These are phyloP conservation scores for Pelargonium cotyledonis DNA, from an alignment of 441 rosid genomes.

Conservation along the genomic window DNA sequence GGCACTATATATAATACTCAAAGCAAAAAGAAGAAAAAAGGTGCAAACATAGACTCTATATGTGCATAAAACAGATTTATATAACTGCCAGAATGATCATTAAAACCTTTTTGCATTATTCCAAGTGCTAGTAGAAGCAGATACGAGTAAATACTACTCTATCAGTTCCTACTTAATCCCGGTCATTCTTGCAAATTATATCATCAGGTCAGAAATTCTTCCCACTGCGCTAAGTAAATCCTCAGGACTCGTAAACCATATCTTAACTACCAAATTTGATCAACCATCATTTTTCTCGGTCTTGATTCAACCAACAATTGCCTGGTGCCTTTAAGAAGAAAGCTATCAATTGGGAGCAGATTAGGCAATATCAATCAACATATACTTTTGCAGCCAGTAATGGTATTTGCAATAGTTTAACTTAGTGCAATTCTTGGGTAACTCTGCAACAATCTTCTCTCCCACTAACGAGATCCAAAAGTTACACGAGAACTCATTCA, in stretches of 20 bases:
- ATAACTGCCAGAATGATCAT: not conserved
- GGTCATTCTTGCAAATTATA: not conserved
- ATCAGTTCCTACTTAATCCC: not conserved
- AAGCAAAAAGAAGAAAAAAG: not conserved
- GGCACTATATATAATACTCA: slow-evolving; percentile 13
- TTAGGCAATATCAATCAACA: not conserved
- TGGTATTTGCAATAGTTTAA: not conserved
- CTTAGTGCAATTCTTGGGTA: not conserved
- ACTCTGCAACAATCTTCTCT: not conserved
- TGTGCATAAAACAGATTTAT: not conserved
- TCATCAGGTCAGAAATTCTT: not conserved
- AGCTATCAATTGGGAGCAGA: not conserved
- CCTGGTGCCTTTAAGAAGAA: not conserved
- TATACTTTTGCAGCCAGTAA: not conserved
- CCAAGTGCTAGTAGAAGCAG: not conserved
- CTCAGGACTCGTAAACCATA: not conserved
- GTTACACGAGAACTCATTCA: no score
- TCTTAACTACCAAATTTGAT: not conserved
- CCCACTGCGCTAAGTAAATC: not conserved
- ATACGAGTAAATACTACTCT: not conserved
- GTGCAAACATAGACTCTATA: not conserved
- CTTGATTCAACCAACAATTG: not conserved
- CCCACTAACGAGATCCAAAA: no score
- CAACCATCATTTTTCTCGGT: not conserved
- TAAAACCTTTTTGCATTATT: not conserved